Conservation (phyloP, 2,329 filamentous ascomycete species). For the Pseudopyrenochaeta lycopersici region DNA sequence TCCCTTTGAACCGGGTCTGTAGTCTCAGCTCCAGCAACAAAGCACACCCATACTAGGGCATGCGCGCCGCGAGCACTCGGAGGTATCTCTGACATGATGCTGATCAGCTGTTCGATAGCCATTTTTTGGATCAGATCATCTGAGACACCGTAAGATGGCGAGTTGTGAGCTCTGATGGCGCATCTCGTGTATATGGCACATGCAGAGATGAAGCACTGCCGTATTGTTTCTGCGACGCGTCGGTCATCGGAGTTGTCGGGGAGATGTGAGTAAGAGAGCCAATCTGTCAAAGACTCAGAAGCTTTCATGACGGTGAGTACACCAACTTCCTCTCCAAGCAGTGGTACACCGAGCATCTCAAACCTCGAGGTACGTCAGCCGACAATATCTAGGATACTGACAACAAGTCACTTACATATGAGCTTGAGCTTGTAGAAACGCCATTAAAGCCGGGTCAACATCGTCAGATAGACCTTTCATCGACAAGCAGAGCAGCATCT, state of each 20-base stretch:
- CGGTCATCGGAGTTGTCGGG: conserved; percentile 12
- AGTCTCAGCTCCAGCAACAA: conserved; percentile 26
- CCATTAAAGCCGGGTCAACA: background rate
- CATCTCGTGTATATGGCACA: conserved; percentile 21
- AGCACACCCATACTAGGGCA: conserved; percentile 30
- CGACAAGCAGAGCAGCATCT: conserved; percentile 48
- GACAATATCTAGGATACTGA: no score
- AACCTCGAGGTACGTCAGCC: conserved; percentile 15
- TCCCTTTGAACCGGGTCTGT: conserved; percentile 16
- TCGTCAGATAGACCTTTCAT: background rate
- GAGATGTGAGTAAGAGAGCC: conserved; percentile 14
- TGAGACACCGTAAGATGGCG: background rate
- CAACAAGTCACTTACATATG: conserved; percentile 2
- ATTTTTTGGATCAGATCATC: conserved; percentile 1
- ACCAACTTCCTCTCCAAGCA: conserved; percentile 19
- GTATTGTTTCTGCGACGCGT: conserved; percentile 15
- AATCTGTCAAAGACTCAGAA: conserved; percentile 16
- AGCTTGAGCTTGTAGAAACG: conserved; percentile 13
- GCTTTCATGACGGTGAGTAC: conserved; percentile 13
- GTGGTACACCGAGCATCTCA: conserved; percentile 22
- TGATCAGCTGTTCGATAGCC: conserved; percentile 16
- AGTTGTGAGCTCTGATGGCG: conserved; percentile 3
- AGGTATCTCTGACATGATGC: conserved; percentile 12
- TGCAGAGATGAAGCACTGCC: conserved; percentile 22
- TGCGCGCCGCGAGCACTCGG: conserved; percentile 20